Conservation (phyloP, 2,329 filamentous ascomycete species). For the Aspergillus ochraceoroseus region DNA sequence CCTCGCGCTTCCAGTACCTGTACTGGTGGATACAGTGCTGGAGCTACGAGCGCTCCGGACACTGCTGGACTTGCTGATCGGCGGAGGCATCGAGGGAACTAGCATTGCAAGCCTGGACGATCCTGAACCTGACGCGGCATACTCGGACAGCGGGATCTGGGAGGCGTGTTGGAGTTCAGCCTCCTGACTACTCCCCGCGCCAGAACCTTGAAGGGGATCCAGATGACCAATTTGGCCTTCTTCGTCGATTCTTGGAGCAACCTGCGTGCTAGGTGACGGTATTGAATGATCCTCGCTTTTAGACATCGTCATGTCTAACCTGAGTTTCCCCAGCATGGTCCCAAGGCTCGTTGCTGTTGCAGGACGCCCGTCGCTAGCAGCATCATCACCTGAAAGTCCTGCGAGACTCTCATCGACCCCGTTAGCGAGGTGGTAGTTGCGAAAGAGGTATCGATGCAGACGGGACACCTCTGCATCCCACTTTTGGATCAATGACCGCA, state of each 20-base stretch:
- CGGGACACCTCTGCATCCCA: constrained; percentile 45
- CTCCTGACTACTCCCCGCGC: constrained; percentile 18
- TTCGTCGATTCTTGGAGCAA: constrained; percentile 7
- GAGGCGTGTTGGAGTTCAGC: constrained; percentile 20
- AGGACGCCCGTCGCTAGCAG: constrained; percentile 36
- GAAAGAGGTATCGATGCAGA: constrained; percentile 43
- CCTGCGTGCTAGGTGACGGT: constrained; percentile 18
- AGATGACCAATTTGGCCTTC: constrained; percentile 13
- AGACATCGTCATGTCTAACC: constrained; percentile 33
- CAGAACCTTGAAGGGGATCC: constrained; percentile 21
- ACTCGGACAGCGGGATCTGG: constrained; percentile 24
- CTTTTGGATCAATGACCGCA: constrained; percentile 42
- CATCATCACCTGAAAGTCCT: constrained; percentile 27
- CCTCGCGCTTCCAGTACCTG: constrained; percentile 31
- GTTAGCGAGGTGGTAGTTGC: constrained; percentile 44
- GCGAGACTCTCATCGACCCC: constrained; percentile 26
- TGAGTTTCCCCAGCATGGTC: constrained; percentile 38
- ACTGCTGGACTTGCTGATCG: constrained; percentile 30
- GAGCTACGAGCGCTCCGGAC: constrained; percentile 38
- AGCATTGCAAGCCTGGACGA: constrained; percentile 30
- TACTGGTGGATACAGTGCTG: constrained; percentile 34
- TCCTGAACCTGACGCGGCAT: constrained; percentile 18
- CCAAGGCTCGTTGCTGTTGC: constrained; percentile 37
- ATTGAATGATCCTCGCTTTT: constrained; percentile 25
- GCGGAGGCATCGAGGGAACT: constrained; percentile 29